Conservation (phyloP, 139 green algal species). For the Closterium sp. region DNA sequence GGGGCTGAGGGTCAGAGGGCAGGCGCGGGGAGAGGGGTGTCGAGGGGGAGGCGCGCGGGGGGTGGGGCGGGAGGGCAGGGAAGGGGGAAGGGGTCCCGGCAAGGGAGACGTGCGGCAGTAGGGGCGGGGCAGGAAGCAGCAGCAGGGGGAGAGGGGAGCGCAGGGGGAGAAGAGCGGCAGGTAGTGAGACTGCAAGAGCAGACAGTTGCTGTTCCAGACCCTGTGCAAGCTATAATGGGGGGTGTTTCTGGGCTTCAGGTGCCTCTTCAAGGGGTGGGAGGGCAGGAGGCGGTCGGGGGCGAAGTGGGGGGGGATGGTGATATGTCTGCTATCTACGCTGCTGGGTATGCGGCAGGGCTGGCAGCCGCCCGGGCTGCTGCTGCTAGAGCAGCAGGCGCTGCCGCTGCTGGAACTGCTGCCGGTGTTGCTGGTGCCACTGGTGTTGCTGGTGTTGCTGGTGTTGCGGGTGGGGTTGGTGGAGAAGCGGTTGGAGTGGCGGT, state of each 20-base stretch:
- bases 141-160: neutral
- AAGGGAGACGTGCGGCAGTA: neutral
- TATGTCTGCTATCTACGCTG: neutral
- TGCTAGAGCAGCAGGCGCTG: neutral
- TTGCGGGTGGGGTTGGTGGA: neutral
- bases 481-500: neutral
- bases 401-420: neutral
- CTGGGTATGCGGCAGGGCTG: neutral
- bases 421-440: too few species aligned
- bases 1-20: neutral
- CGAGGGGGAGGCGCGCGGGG: neutral
- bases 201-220: neutral
- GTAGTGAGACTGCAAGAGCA: neutral
- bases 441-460: neutral
- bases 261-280: neutral
- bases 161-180: neutral
- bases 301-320: neutral
- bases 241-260: neutral
- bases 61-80: neutral
- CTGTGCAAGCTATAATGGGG: neutral
- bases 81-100: neutral
- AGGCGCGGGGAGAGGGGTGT: too few species aligned
- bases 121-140: neutral
- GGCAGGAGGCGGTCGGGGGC: neutral
- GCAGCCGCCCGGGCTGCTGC: neutral